Evolutionary conservation across 257 asterid species (phyloP).

Genomic region (Solanum pinnatisectum): DNA sequence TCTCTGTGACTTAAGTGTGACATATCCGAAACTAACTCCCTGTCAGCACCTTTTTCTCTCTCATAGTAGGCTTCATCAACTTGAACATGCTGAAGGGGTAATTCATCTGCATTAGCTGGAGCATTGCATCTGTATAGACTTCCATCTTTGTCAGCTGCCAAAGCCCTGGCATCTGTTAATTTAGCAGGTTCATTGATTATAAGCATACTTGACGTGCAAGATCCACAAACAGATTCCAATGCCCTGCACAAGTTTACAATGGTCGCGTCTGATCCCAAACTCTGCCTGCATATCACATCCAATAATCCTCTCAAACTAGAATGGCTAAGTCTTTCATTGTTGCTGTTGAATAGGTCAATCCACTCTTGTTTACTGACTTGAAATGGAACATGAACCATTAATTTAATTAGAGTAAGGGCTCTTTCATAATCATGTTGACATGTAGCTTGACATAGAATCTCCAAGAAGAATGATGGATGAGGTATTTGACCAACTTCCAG

Average conservation of each 20-base stretch:
- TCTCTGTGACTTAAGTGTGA: not conserved
- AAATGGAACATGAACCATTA: slow-evolving; percentile 61
- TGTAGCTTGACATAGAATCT: slow-evolving; percentile 53
- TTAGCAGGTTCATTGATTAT: not conserved
- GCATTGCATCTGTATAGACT: not conserved
- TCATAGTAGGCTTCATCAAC: not conserved
- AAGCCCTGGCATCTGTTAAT: not conserved
- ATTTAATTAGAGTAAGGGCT: slow-evolving; percentile 42
- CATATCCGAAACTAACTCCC: slow-evolving; percentile 2
- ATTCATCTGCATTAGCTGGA: not conserved
- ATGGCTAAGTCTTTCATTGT: slow-evolving; percentile 26
- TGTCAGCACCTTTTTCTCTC: slow-evolving; percentile 1
- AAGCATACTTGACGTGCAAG: slow-evolving; percentile 11
- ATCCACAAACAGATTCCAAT: slow-evolving; percentile 37
- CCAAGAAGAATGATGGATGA: slow-evolving; percentile 48
- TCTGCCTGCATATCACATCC: slow-evolving; percentile 23
- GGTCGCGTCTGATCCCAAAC: slow-evolving; percentile 40
- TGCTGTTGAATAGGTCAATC: slow-evolving; percentile 46
- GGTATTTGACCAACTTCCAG: slow-evolving; percentile 86
- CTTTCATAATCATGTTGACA: slow-evolving; percentile 30
- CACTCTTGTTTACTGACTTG: slow-evolving; percentile 60
- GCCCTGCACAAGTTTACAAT: slow-evolving; percentile 43
- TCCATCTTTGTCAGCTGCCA: not conserved
- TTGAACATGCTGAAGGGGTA: slow-evolving; percentile 1
- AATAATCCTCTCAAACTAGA: slow-evolving; percentile 30